Conservation (phyloP, 345 rosid species). For the Gossypium bickii region DNA sequence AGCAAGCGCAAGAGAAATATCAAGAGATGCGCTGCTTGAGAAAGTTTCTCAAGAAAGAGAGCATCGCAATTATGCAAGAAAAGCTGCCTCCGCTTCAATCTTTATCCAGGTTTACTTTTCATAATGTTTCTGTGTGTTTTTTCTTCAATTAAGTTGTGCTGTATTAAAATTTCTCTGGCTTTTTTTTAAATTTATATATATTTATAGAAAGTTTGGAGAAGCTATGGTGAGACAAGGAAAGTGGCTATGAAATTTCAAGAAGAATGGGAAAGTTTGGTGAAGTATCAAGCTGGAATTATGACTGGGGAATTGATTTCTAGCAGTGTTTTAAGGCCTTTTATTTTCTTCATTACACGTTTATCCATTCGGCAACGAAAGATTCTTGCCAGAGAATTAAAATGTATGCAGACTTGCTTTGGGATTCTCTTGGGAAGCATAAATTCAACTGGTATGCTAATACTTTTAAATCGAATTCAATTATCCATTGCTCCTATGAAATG, state of each 20-base stretch:
- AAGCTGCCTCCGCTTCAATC: conserved; percentile 63
- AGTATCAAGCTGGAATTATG: conserved; percentile 32
- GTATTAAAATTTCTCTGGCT: not conserved
- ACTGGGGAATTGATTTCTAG: conserved; percentile 58
- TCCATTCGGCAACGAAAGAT: conserved; percentile 41
- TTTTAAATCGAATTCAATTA: not conserved
- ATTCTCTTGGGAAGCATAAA: conserved; percentile 68
- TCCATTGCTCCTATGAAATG: not conserved
- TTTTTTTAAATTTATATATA: not conserved
- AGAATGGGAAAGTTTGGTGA: conserved; percentile 56
- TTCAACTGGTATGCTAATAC: conserved; percentile 55
- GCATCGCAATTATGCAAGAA: conserved; percentile 69
- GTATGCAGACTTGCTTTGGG: conserved; percentile 62
- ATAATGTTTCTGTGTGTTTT: not conserved
- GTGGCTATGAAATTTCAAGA: conserved; percentile 54
- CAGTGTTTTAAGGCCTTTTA: conserved; percentile 64
- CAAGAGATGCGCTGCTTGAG: conserved; percentile 86
- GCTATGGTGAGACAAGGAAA: conserved; percentile 47
- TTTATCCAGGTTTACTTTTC: conserved; percentile 54
- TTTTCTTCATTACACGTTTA: conserved; percentile 52
- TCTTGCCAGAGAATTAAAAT: conserved; percentile 40
- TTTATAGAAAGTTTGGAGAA: conserved; percentile 73
- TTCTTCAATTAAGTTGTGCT: not conserved
- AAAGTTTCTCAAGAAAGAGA: conserved; percentile 80
- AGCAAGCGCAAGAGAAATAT: conserved; percentile 80